Conservation (phyloP, 371 early-diverging fungal species). For the Gilbertella persicaria region DNA sequence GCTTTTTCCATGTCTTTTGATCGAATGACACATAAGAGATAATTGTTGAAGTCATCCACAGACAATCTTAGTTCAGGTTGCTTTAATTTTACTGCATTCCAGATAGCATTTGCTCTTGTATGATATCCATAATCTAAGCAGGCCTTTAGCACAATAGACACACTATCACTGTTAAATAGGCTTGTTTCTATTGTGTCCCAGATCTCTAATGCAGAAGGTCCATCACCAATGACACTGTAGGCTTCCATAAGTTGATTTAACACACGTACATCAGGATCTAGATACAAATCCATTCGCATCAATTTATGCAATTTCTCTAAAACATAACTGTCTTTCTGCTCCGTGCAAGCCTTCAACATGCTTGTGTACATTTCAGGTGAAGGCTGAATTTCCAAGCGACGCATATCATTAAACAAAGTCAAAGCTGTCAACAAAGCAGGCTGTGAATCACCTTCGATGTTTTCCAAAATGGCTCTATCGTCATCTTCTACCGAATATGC, state of each 20-base stretch:
- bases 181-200: slow-evolving; percentile 30
- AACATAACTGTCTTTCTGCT: slow-evolving; percentile 30
- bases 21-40: slow-evolving; percentile 1
- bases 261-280: slow-evolving; percentile 40
- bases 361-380: slow-evolving; percentile 40
- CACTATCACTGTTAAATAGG: slow-evolving; percentile 2
- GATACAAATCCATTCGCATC: slow-evolving; percentile 45
- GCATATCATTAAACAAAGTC: slow-evolving; percentile 48
- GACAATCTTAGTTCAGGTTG: slow-evolving; percentile 6
- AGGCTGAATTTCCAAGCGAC: slow-evolving; percentile 37
- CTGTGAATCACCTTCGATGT: slow-evolving; percentile 29
- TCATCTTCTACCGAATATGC: slow-evolving; percentile 30
- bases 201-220: slow-evolving; percentile 29
- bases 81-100: slow-evolving; percentile 10
- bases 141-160: slow-evolving; percentile 14
- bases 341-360: slow-evolving; percentile 34
- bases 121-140: slow-evolving; percentile 15
- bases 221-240: slow-evolving; percentile 33
- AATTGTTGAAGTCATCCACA: slow-evolving; percentile 41
- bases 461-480: slow-evolving; percentile 4
- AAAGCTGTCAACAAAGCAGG: slow-evolving; percentile 34
- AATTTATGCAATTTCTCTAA: slow-evolving; percentile 42
- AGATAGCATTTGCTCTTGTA: slow-evolving; percentile 20
- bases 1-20: neutral
- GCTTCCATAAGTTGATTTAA: slow-evolving; percentile 46